A percentile compares a stretch with the other conserved stretches of the same genome.
These are phyloP conservation scores for Serendipita sp. DNA, from an alignment of 1,284 basidiomycete species.

Conservation along the genomic window DNA sequence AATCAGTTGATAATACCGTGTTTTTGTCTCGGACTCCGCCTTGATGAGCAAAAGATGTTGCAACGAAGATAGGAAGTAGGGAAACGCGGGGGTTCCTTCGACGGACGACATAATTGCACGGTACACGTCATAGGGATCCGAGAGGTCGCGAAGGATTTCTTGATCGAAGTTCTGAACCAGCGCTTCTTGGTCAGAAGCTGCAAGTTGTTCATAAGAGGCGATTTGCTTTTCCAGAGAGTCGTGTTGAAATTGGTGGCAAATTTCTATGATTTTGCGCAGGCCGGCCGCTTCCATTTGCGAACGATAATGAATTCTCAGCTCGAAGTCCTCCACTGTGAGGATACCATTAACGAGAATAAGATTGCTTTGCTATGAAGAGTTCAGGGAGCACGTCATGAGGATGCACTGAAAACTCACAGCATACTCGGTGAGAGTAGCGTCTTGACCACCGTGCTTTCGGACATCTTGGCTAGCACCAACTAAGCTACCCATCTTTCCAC, in stretches of 20 bases:
- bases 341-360: slow-evolving; percentile 57
- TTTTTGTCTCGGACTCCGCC: slow-evolving; percentile 71
- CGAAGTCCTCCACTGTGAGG: slow-evolving; percentile 55
- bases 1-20: slow-evolving; percentile 85
- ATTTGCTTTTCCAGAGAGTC: slow-evolving; percentile 56
- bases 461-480: slow-evolving; percentile 91
- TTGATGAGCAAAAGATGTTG: slow-evolving; percentile 86
- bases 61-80: slow-evolving; percentile 84
- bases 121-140: slow-evolving; percentile 78
- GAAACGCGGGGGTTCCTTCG: slow-evolving; percentile 62
- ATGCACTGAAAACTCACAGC: slow-evolving; percentile 39
- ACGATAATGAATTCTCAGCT: slow-evolving; percentile 73
- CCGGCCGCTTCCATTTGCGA: slow-evolving; percentile 83
- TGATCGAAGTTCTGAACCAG: slow-evolving; percentile 68
- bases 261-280: slow-evolving; percentile 56
- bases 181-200: slow-evolving; percentile 69
- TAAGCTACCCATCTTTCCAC: slow-evolving; percentile 88
- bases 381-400: slow-evolving; percentile 13
- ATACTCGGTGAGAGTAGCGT: slow-evolving; percentile 66
- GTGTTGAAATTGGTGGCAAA: slow-evolving; percentile 58
- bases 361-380: slow-evolving; percentile 40
- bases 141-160: slow-evolving; percentile 62
- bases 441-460: slow-evolving; percentile 47
- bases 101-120: slow-evolving; percentile 64
- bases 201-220: slow-evolving; percentile 44